Evolutionary conservation across 192 early-diverging fungal species (phyloP), one percentile per base, ranked within the genome.

Genomic region (Thamnidium elegans): DNA sequence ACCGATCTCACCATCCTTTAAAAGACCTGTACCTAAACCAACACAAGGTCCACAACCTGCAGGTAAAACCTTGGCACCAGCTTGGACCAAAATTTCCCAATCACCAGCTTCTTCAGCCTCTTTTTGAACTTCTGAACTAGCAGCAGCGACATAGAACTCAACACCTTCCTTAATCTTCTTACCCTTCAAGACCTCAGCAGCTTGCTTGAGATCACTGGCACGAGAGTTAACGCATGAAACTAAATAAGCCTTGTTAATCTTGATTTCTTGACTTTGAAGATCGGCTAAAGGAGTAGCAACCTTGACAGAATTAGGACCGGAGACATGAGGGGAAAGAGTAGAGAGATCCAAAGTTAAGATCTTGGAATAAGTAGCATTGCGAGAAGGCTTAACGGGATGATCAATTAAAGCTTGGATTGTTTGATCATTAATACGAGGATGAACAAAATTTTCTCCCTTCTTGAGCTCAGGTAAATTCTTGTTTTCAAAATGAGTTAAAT

Each of bases 1-100:
- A 21, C 97, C 95, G 7, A 97, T 92, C 76, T 97, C 95, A 34
- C 92, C 92, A 69, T 99, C 97, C 78, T 95, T 83, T 45, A 99
- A 83, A 62, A 99, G 78, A 23, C 95, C 97, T 15, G 86, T 84
- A 34, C 97, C 97, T 1, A 97, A 82, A 84, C 86, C 89, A 63
- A 99, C 93, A 70, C 97, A 99, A 34, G 95, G 97, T 7, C 97
- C 97, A 81, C 97, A 99, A 30, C 97, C 97, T 10, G 97, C 94
- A 10, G 94, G 94, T 52, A 99, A 74, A 9, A 88, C 74, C 51
- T 78, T 89, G 14, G 95, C 97, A 5, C 97, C 97, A 6, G 97
- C 95, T 34, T 92, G 80, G 26, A 97, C 62, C 48, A 99, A 75
- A 8, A 78, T 75, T 52, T 88, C 78, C 97, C 97, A 99, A 64